Base-by-base conservation (phyloP, 306 rosid species). In the Cajanus cajan region DNA sequence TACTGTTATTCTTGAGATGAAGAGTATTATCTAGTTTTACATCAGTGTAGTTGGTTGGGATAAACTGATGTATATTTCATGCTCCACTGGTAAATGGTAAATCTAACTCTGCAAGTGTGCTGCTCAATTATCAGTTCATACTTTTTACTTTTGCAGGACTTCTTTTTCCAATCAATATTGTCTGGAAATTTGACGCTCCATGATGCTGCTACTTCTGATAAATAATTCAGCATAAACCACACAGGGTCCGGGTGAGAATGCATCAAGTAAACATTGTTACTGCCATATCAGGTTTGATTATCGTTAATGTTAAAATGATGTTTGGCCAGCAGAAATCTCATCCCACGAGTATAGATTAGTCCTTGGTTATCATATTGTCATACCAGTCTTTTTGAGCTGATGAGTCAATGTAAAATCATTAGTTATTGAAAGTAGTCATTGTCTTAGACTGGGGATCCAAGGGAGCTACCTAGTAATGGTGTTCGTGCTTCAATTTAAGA, bases 81-180 rank as follows among this genome's bases (percentile, higher is more conserved):
- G 69, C 73, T 82, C 25, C 8, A 80, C 57, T 83, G 78, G 25
- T 73, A 69, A 59, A 36, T 81, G 78, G 48, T 77, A 63, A 61
- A 50, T 12, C n/a, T 36, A 55, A 70, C 14, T 55, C 34, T 76
- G 61, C 64, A 15, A 45, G 28, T 64, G 64, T 52, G 69, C 36
- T 81, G 70, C 78, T 85, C 83, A 68, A 47, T 78, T 83, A 55
- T 73, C 55, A 24, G 82, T 54, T 80, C 80, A 58, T 77, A 76
- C 74, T 4, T 65, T 80, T 75, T 58, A 82, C 75, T 79, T 87
- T 82, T 86, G 90, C 87, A 87, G 90, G 93, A 64, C 51, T 40
- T 65, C 10, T 58, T 68, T 72, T 31, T 54, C 21, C 66, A 8
- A 48, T 68, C 74, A 63, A 84, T 74, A 45, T 76, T 62, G 71